Base-by-base conservation (phyloP, 192 early-diverging fungal species). In the Coemansia sp. region DNA sequence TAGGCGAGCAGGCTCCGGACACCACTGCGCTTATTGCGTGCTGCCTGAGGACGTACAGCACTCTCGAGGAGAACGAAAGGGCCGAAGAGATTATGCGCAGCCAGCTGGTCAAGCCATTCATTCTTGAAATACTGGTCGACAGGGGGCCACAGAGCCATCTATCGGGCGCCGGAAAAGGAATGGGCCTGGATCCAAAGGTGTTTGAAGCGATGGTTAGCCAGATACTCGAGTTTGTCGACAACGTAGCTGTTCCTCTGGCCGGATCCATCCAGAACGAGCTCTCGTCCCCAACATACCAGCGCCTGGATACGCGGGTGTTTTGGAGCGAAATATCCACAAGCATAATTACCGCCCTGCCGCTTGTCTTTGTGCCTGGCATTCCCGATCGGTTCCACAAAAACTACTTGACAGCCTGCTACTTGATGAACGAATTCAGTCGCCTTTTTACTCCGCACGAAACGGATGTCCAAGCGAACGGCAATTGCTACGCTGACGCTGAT, bases 291-390 rank as follows among this genome's bases (percentile, higher is more conserved):
- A 40, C 19, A 0, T 65, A 63, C 25, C 33, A 46, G 11, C 49
- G 23, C 15, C 50, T 79, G 19, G 71, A 43, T 52, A 35, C 63
- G 25, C 67, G 62, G 7, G 76, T 79, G 43, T 67, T 79, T 40
- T 79, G 76, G 76, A 67, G 43, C 32, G 71, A 73, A 34, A 65
- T 70, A 23, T 53, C 71, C 0, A 23, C 61, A 15, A 42, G 41
- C 40, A 59, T 70, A 9, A 60, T 74, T 11, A 32, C 42, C 15
- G 19, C 41, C 4, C 54, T 79, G 58, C 76, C 76, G 17, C 53
- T 79, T 35, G 53, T 79, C n/a, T 79, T 79, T 65, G 76, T 79
- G 23, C 76, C 76, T 6, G 76, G 71, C 13, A 69, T 74, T 50
- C 76, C 76, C 10, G 71, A 70, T 3, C 68, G 63, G 17, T 79